Conservation (phyloP, 306 rosid species). For the Ormosia emarginata region DNA sequence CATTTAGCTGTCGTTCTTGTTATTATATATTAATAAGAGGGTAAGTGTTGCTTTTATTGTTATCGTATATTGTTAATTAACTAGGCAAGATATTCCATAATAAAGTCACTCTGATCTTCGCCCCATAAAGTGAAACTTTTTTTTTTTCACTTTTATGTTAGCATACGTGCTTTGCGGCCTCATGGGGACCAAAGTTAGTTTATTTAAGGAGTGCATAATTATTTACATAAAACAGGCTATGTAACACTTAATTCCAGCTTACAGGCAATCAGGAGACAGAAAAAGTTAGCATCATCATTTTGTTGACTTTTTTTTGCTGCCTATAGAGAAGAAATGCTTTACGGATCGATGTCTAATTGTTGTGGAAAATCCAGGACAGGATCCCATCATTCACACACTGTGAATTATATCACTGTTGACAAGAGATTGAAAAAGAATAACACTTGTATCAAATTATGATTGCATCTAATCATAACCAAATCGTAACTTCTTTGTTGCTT, state of each 20-base stretch:
- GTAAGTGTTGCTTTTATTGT: neutral
- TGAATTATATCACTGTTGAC: slow-evolving; percentile 20
- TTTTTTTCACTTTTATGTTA: slow-evolving; percentile 27
- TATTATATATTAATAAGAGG: slow-evolving; percentile 6
- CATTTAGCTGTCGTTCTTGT: slow-evolving; percentile 20
- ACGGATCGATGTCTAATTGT: slow-evolving; percentile 24
- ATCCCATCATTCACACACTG: slow-evolving; percentile 49
- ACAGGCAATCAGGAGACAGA: slow-evolving; percentile 67
- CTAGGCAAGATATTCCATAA: slow-evolving; percentile 26
- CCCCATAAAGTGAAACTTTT: slow-evolving; percentile 32
- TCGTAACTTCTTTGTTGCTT: slow-evolving; percentile 16
- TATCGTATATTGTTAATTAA: slow-evolving; percentile 15
- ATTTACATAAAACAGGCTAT: slow-evolving; percentile 28
- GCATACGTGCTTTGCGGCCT: slow-evolving; percentile 44
- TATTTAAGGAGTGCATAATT: slow-evolving; percentile 19
- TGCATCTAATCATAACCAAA: slow-evolving; percentile 30
- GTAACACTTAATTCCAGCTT: slow-evolving; percentile 52
- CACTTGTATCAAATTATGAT: neutral
- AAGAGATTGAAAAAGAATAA: neutral
- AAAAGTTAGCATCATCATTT: slow-evolving; percentile 34
- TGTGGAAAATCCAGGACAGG: slow-evolving; percentile 47
- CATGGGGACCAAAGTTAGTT: slow-evolving; percentile 25
- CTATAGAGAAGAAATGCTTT: slow-evolving; percentile 11
- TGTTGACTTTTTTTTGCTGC: slow-evolving; percentile 24
- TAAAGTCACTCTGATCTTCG: slow-evolving; percentile 37